Evolutionary conservation across 805 yeast genomes (phyloP), one percentile per base, ranked within the genome.

Genomic region (Candida golubevii): DNA sequence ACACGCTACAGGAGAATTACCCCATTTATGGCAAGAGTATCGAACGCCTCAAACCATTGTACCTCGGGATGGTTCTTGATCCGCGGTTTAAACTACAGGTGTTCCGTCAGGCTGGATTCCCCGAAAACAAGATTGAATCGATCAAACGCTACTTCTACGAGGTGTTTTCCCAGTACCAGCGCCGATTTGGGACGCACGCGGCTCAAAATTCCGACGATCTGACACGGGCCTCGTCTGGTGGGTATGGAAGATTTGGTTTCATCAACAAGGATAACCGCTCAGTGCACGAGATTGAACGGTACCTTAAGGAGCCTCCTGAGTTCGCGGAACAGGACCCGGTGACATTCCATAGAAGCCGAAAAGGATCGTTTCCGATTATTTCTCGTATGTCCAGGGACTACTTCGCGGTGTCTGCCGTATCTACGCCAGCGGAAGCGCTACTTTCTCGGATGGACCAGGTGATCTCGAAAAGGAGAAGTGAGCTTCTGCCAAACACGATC

Each of bases 31-130:
- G 33, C 10, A 35, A 42, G 3, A 18, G 29, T 15, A 42, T 36
- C 12, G 26, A 32, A 9, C 8, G 13, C 26, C 32, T 26, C 29
- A 37, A 42, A 28, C 11, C 35, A 23, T 37, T 36, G 12, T 42
- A 42, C 27, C 33, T 42, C 41, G 41, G 41, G 11, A 15, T 36
- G 11, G 41, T 36, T 27, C 45, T 42, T 33, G 41, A 36, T 33
- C 41, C 45, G 7, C 40, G 41, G n/a, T 36, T 23, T 9, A 42
- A 42, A 40, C 23, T 42, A 1, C 18, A 26, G 9, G 32, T 33
- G 6, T 42, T 42, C 30, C 11, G 29, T 9, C 6, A 14, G 18
- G 37, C 26, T 26, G 37, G 34, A 1, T 32, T 42, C 23, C 31
- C 45, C 5, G 34, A 26, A 11, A 27, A 14, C 5, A 33, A 36